Conservation (phyloP, 192 early-diverging fungal species). For the Chytriomyces confervae region DNA sequence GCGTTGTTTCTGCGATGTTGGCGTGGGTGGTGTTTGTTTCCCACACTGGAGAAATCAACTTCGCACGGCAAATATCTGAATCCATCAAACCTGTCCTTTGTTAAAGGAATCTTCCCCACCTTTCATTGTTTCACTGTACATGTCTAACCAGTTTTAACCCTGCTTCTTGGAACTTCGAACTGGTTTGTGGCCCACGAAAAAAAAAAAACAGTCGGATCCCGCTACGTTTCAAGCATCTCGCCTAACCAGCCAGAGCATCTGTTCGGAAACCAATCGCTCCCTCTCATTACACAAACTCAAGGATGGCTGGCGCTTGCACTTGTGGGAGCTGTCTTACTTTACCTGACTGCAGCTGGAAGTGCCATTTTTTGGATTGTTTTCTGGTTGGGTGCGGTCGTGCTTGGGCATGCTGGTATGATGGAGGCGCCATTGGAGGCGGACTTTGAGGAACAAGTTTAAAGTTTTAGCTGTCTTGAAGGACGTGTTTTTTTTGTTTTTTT, state of each 20-base stretch:
- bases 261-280: slow-evolving; percentile 5
- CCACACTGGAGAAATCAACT: neutral
- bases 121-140: neutral
- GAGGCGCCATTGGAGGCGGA: slow-evolving; percentile 52
- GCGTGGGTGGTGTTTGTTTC: neutral
- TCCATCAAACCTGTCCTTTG: neutral
- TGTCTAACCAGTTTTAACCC: neutral
- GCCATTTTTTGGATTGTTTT: slow-evolving; percentile 51
- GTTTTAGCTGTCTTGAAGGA: no score
- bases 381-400: slow-evolving; percentile 37
- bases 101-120: neutral
- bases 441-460: slow-evolving; percentile 29
- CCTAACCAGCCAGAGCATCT: slow-evolving; percentile 23
- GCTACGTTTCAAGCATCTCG: slow-evolving; percentile 20
- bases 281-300: slow-evolving; percentile 45
- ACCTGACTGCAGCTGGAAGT: slow-evolving; percentile 38
- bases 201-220: slow-evolving; percentile 22
- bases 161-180: neutral
- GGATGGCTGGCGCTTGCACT: slow-evolving; percentile 47
- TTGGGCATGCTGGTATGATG: slow-evolving; percentile 51
- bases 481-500: no score
- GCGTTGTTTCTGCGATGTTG: neutral
- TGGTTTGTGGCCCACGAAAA: neutral
- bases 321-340: slow-evolving; percentile 40
- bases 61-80: neutral